Conservation (phyloP, 495 filamentous ascomycete genomes). For the Bathelium albidoporum region DNA sequence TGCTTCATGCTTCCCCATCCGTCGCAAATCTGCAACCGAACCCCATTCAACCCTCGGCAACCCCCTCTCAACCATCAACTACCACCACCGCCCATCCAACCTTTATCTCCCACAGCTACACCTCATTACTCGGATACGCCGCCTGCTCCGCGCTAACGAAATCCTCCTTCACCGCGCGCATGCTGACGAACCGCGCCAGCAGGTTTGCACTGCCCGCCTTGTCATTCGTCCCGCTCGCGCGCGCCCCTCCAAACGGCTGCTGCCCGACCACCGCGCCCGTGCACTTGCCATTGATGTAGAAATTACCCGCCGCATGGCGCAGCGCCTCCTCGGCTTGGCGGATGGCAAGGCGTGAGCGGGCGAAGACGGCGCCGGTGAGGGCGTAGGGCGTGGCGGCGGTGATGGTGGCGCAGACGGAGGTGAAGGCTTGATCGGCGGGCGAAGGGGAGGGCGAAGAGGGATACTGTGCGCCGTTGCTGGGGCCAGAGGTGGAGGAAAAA, state of each 20-base stretch:
- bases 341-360: slow-evolving; percentile 27
- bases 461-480: neutral
- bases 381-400: slow-evolving; percentile 31
- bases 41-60: too few relatives aligned
- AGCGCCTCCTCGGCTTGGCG: slow-evolving; percentile 31
- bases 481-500: neutral
- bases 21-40: too few relatives aligned
- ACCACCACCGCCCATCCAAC: neutral
- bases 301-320: slow-evolving; percentile 32
- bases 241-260: slow-evolving; percentile 35
- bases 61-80: neutral
- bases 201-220: slow-evolving; percentile 35
- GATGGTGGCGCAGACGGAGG: slow-evolving; percentile 27
- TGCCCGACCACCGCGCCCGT: slow-evolving; percentile 35
- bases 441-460: neutral
- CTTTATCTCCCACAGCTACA: too few relatives aligned
- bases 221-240: slow-evolving; percentile 35
- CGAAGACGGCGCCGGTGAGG: slow-evolving; percentile 35
- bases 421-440: slow-evolving; percentile 19
- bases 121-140: slow-evolving; percentile 32
- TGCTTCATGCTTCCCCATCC: too few relatives aligned
- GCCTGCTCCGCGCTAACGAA: slow-evolving; percentile 28
- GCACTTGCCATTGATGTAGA: slow-evolving; percentile 35
- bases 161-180: slow-evolving; percentile 35
- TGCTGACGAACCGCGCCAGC: slow-evolving; percentile 30